Percentiles rank a stretch among this genome's conserved stretches.
Evolutionary conservation across 768 basidiomycete genomes (phyloP).

Genomic region (Boletus subparvulus): DNA sequence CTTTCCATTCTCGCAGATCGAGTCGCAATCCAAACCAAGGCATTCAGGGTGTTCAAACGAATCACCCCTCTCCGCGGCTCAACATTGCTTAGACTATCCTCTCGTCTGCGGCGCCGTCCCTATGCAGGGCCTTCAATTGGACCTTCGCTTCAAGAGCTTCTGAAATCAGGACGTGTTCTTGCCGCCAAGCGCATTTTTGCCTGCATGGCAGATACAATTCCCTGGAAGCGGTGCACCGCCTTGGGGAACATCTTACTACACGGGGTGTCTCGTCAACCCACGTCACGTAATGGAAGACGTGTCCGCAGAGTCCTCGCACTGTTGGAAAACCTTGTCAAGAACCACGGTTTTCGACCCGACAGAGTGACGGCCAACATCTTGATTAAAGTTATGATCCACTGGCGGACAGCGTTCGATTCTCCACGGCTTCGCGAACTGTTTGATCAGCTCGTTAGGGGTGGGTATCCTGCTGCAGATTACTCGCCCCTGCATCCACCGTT

Average conservation of each 20-base stretch:
- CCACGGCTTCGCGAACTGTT: conserved; percentile 55
- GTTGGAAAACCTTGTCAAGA: conserved; percentile 42
- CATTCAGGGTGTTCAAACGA: conserved; percentile 6
- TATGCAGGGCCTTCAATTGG: conserved; percentile 11
- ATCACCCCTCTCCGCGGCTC: conserved; percentile 1
- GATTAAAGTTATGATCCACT: conserved; percentile 57
- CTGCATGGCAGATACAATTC: conserved; percentile 27
- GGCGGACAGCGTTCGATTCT: conserved; percentile 45
- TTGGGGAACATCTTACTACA: conserved; percentile 61
- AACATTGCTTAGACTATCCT: conserved; percentile 16
- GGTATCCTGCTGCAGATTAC: conserved; percentile 48
- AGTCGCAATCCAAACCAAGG: conserved; percentile 6
- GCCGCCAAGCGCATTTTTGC: conserved; percentile 46
- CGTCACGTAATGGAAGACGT: conserved; percentile 42
- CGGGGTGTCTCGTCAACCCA: conserved; percentile 35
- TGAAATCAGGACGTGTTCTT: conserved; percentile 37
- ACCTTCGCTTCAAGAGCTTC: conserved; percentile 22
- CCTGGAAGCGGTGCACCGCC: conserved; percentile 36
- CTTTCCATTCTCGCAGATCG: conserved; percentile 6
- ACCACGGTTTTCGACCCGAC: conserved; percentile 58
- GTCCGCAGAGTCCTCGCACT: conserved; percentile 43
- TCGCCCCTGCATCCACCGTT: conserved; percentile 45
- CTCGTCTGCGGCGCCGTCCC: conserved; percentile 12
- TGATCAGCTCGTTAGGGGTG: conserved; percentile 57
- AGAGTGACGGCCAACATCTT: conserved; percentile 70